Base-by-base conservation (phyloP, 768 basidiomycete species). In the Phlebiopsis flavidoalba region DNA sequence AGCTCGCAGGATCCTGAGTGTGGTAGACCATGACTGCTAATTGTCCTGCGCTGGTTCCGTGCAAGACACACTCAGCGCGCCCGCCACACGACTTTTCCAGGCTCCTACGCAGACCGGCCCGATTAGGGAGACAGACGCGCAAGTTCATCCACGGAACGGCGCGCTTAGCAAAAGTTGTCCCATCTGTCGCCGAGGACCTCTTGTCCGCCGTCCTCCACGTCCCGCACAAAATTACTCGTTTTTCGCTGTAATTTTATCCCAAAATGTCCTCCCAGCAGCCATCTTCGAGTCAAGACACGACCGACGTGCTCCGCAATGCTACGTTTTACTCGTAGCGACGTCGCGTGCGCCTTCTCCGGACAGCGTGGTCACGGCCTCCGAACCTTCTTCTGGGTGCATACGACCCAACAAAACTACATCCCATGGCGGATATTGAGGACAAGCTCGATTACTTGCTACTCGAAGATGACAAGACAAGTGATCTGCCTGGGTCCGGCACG, bases 361-460 rank as follows among this genome's bases (percentile, higher is more conserved):
- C 51, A 61, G 37, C 57, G 62, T 66, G 24, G 84, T 89, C 60
- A 91, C 91, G 56, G 93, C 95, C 50, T 84, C 87, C 59, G 93
- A n/a, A 95, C 79, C 79, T 98, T 66, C 88, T 98, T 66, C 80
- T 86, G 76, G 86, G 87, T 65, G 83, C 89, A 11, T 95, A 93
- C 76, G 95, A 98, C 79, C 92, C 95, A 57, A 83, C 93, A 55
- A 88, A 86, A 76, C 81, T 99, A 58, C 97, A 99, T 73, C 97
- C 97, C 59, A 79, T 99, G 69, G 95, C 97, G 49, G 87, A 88
- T 58, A 79, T 98, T 63, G 89, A 93, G 64, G 92, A 94, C 73
- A 89, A 93, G 80, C 79, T 99, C 66, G 97, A 99, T 76, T 98
- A 97, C 77, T 79, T 99, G 57, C 82, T 92, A 67, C 83, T 99